Evolutionary conservation across 2,329 filamentous ascomycete genomes (phyloP), one percentile per base, ranked within the genome.

Genomic region (Raffaelea ambrosiae): DNA sequence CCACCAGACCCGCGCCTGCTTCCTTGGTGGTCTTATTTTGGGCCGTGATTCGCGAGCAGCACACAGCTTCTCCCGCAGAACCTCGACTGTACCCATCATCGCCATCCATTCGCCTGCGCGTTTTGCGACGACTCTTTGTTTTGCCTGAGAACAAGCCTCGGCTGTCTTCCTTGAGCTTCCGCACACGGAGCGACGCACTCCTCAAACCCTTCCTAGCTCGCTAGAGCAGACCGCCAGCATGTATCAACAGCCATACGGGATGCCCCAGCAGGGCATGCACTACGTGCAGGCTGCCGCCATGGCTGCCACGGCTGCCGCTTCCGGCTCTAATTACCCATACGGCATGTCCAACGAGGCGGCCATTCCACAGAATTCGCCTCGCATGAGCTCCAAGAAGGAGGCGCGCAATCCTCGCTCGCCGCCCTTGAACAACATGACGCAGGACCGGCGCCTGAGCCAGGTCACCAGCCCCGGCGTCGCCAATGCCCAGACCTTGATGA

Each of bases 211-310:
- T 31, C 87, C 88, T 29, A 88, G 93, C 53, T 74, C 93, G 48
- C 80, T 85, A 22, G 84, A 86, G 77, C 60, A 75, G 82, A 57
- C 71, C 44, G 83, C 85, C 68, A 87, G 83, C 76, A 88, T 83
- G 69, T 96, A 95, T 66, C 80, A 86, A 59, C 79, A 85, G 63
- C 74, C 81, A 54, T 91, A 89, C 62, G 83, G 80, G 50, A 85
- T 90, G 49, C 74, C 84, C 52, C 79, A 83, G 54, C 75, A 81
- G 58, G 76, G 76, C 59, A 88, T 95, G 80, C 83, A 86, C 69
- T 95, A 95, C 69, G 88, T 89, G 42, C 88, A 95, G 65, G 89
- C 89, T 14, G 90, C 91, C 44, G 90, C 90, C 50, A 93, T 95
- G 87, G 90, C 86, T 40, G 80, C 86, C 20, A 95, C 90, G 1